Conservation (phyloP, 1,284 basidiomycete species). For the Marasmius fiardii region DNA sequence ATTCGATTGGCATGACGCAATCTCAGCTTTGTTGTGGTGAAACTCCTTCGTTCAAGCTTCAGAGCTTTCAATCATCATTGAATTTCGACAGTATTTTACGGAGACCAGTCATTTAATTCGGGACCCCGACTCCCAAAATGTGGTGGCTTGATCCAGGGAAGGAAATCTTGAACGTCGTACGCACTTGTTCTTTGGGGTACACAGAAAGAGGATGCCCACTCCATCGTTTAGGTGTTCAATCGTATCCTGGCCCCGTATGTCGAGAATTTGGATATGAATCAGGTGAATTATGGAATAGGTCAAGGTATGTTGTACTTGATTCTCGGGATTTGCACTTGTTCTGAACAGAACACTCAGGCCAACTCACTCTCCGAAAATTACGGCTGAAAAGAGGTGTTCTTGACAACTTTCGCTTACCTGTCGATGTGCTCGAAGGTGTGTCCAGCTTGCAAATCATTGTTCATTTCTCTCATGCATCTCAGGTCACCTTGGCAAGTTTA, state of each 20-base stretch:
- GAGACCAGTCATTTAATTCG: too few relatives aligned
- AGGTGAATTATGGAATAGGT: constrained; percentile 93
- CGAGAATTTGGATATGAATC: constrained; percentile 93
- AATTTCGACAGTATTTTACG: too few relatives aligned
- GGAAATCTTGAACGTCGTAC: constrained; percentile 72
- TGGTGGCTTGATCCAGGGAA: constrained; percentile 82
- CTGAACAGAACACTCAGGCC: constrained; percentile 47
- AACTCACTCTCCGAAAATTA: constrained; percentile 79
- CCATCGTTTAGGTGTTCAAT: constrained; percentile 70
- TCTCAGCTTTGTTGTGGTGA: too few relatives aligned
- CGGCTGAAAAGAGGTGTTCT: constrained; percentile 92
- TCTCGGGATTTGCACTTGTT: neutral
- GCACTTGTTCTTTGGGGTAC: neutral
- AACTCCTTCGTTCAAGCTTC: neutral
- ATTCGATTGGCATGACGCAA: too few relatives aligned
- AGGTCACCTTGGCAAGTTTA: constrained; percentile 93
- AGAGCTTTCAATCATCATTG: neutral
- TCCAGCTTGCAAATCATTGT: constrained; percentile 6
- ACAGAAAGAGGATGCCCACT: neutral
- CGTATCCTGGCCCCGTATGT: constrained; percentile 94
- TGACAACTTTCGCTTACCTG: constrained; percentile 94
- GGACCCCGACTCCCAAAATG: constrained; percentile 36
- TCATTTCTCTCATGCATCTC: constrained; percentile 4
- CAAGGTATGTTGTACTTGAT: constrained; percentile 53
- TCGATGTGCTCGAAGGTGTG: constrained; percentile 92